Conservation (phyloP, 306 rosid species). For the Citrullus colocynthis region DNA sequence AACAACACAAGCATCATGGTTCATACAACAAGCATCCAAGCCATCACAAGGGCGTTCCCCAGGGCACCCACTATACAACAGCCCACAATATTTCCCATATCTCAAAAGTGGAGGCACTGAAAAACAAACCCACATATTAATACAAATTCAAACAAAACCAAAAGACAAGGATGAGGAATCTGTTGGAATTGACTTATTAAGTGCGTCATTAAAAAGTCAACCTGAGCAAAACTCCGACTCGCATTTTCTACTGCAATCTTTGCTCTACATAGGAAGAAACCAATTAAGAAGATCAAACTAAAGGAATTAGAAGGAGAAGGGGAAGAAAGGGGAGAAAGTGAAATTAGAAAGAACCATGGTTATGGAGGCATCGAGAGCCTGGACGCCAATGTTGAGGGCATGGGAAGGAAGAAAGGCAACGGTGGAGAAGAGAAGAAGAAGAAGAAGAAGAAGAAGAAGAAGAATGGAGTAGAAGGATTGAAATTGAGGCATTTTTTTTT, state of each 20-base stretch:
- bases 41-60: conserved; percentile 96
- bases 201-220: conserved; percentile 1
- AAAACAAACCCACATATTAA: neutral
- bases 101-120: conserved; percentile 77
- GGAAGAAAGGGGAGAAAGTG: neutral
- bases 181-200: too few relatives aligned
- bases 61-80: conserved; percentile 81
- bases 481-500: too few relatives aligned
- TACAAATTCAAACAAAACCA: neutral
- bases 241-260: conserved; percentile 70
- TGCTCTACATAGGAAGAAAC: conserved; percentile 35
- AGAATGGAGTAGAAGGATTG: neutral
- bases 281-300: neutral
- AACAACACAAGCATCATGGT: conserved; percentile 68
- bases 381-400: conserved; percentile 71
- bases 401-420: conserved; percentile 10
- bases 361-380: conserved; percentile 43
- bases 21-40: conserved; percentile 88
- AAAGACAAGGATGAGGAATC: neutral
- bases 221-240: conserved; percentile 93
- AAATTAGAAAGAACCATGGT: conserved; percentile 22
- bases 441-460: conserved; percentile 9
- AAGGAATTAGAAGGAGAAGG: neutral
- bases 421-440: conserved; percentile 10
- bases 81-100: conserved; percentile 94